Conservation (phyloP, 2,329 filamentous ascomycete genomes). For the Exophiala bonariae region DNA sequence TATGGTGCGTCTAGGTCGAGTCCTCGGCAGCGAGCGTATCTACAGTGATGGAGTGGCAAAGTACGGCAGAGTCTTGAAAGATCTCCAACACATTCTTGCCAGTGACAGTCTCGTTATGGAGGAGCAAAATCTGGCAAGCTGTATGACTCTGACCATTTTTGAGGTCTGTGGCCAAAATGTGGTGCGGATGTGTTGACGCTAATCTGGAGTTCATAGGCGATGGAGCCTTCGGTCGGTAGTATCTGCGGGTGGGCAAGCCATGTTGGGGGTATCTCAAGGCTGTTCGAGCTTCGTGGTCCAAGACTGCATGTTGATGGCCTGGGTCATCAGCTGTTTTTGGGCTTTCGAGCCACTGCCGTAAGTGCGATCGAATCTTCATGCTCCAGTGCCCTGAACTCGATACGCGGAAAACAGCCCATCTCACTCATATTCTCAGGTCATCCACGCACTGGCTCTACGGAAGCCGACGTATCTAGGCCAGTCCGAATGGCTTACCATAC, state of each 20-base stretch:
- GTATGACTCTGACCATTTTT: constrained; percentile 10
- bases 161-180: constrained; percentile 4
- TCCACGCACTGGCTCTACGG: constrained; percentile 29
- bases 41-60: constrained; percentile 11
- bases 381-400: not conserved
- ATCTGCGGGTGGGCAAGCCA: constrained; percentile 13
- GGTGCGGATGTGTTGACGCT: not conserved
- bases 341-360: constrained; percentile 29
- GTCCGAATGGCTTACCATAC: constrained; percentile 31
- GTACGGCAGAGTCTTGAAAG: constrained; percentile 9
- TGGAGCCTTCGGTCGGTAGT: constrained; percentile 8
- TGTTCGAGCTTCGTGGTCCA: constrained; percentile 35
- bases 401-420: not conserved
- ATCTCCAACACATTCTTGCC: constrained; percentile 13
- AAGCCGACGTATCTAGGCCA: constrained; percentile 30
- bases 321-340: constrained; percentile 36
- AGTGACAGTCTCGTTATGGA: constrained; percentile 7
- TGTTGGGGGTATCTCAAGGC: constrained; percentile 7
- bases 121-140: constrained; percentile 16
- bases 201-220: constrained; percentile 1
- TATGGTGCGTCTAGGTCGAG: constrained; percentile 9
- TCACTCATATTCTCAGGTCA: constrained; percentile 23
- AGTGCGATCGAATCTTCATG: constrained; percentile 2
- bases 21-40: constrained; percentile 7
- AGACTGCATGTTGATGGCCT: constrained; percentile 31